Evolutionary conservation across 164 flowering plant genomes (phyloP).

Genomic region (Tinospora cordifolia): DNA sequence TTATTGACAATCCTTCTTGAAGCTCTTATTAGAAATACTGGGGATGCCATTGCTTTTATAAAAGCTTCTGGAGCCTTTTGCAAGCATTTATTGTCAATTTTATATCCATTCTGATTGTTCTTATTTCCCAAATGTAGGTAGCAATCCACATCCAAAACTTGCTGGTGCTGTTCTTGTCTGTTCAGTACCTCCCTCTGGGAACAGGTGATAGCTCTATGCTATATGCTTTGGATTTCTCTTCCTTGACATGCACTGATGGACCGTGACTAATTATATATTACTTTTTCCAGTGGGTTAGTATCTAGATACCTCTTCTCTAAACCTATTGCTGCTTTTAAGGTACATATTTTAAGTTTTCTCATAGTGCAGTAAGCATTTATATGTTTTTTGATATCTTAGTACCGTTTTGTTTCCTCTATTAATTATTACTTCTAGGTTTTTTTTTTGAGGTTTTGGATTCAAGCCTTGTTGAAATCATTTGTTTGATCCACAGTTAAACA

Average conservation of each 20-base stretch:
- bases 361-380: neutral
- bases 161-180: conserved; percentile 74
- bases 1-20: neutral
- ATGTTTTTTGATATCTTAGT: neutral
- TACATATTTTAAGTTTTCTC: conserved; percentile 15
- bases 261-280: conserved; percentile 7
- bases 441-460: too few species aligned
- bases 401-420: too few species aligned
- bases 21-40: neutral
- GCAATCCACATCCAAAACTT: conserved; percentile 36
- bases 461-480: too few species aligned
- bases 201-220: conserved; percentile 43
- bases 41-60: neutral
- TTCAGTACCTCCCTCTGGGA: conserved; percentile 93
- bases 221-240: neutral
- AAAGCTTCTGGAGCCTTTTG: neutral
- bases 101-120: neutral
- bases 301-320: conserved; percentile 81
- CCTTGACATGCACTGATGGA: neutral
- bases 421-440: too few species aligned
- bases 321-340: conserved; percentile 91
- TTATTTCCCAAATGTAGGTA: conserved; percentile 24
- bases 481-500: too few species aligned
- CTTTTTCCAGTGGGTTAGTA: conserved; percentile 59
- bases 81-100: neutral